Evolutionary conservation across 352 stramenopile species (phyloP), one percentile per base, ranked within the genome.

Genomic region (Peronospora tabacina): DNA sequence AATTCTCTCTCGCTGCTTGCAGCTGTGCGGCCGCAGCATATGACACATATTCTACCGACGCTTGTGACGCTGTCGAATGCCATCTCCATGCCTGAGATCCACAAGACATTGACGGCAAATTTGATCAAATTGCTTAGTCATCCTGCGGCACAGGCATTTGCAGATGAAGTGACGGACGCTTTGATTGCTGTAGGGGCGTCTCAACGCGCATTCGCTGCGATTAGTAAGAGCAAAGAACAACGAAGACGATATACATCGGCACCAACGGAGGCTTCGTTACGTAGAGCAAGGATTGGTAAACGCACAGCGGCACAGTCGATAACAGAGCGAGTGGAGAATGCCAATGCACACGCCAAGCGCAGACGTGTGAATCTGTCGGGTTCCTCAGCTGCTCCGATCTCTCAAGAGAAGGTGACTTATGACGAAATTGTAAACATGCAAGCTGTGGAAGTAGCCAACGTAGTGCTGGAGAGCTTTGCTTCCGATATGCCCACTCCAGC

Each of bases 151-250:
- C 72, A 82, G 45, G 22, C 65, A 15, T 75, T 87, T 44, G 62
- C 68, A 22, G 76, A 91, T 37, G 77, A 88, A 39, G 71, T 91
- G 35, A 91, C 75, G 13, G 75, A 86, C 41, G 66, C 67, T 55
- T 64, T 91, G 20, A 88, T 89, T 49, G 68, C 69, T 2, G 59
- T 84, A 0, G 68, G 75, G n/a, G 73, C 79, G 5, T 85, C 75
- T 15, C 75, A 86, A 51, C 81, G 77, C 28, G 81, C 81, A 3
- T 86, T 89, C 60, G 66, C 75, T 26, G 81, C 81, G 2, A 80
- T 87, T 58, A 87, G 65, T 52, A 91, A 89, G 51, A 87, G 72
- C 61, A 89, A 89, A 48, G 73, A 85, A 38, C 75, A 78, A 28
- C 68, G 80, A 4, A 69, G 80, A 28, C 78, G 79, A 41, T 90